Base-by-base conservation (phyloP, 768 basidiomycete species). In the Russula virescens region DNA sequence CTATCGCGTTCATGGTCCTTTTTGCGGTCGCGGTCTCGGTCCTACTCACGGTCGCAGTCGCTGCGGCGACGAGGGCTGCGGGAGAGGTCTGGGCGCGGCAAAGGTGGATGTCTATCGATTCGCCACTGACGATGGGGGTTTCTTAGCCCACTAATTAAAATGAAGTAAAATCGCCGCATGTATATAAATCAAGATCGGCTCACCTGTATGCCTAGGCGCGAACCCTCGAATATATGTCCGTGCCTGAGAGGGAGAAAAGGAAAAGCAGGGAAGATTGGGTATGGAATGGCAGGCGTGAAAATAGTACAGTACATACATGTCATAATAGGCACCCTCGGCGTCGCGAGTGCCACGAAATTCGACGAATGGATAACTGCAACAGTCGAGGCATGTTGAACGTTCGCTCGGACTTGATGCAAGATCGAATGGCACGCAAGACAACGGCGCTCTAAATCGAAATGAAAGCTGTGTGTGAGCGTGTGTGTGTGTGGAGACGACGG, bases 71-170 rank as follows among this genome's bases (percentile, higher is more conserved):
- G 80, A 50, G 82, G 83, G 70, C 81, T 81, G 52, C 83, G 64
- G 21, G 60, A 63, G 21, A 61, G 64, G 23, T 65, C 64, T 34
- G 61, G 64, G 58, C 75, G 75, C 38, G 78, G 68, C 70, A 80
- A 74, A 31, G 83, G 76, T 48, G 79, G 75, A 62, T 82, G 79
- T 67, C 86, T 77, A 50, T 88, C 85, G 66, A 83, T 85, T 64
- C 89, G 86, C 89, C 89, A 91, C 83, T n/a, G 87, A 80, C 46
- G 87, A 89, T 5, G 89, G 90, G 61, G 89, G 89, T 68, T 86
- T 86, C 73, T 90, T 91, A 46, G 88, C 87, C 88, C 88, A 89
- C 87, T 88, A 55, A 16, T 51, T n/a, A 50, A 31, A 23, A 26
- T 45, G 19, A 40, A 16, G n/a, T 3, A 47, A 40, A 46, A 16